These are phyloP conservation scores for Phaseolus lunatus DNA, from an alignment of 306 rosid genomes.

Conservation along the genomic window DNA sequence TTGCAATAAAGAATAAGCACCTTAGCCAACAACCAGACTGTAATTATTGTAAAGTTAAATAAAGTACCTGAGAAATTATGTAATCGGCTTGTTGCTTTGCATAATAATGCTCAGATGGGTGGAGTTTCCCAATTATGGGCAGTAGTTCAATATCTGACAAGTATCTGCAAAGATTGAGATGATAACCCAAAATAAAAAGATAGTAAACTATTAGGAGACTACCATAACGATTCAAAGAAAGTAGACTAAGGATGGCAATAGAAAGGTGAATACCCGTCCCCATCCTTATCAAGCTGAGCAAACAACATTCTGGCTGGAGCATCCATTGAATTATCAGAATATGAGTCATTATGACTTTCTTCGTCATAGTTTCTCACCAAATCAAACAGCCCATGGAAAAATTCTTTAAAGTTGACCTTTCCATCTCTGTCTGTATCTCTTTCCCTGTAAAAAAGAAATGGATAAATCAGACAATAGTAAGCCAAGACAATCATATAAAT, in stretches of 20 bases:
- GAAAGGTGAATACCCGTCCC: constrained; percentile 72
- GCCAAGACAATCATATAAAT: constrained; percentile 19
- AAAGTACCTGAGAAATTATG: constrained; percentile 80
- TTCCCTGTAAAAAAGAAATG: constrained; percentile 62
- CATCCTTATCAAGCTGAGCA: constrained; percentile 86
- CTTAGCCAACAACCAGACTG: constrained; percentile 13
- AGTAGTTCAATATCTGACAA: constrained; percentile 81
- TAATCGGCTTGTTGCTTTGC: constrained; percentile 97
- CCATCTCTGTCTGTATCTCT: constrained; percentile 92
- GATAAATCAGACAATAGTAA: constrained; percentile 40
- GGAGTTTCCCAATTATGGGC: constrained; percentile 87
- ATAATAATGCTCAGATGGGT: constrained; percentile 94
- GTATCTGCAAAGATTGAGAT: constrained; percentile 54
- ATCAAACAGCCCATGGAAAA: constrained; percentile 97
- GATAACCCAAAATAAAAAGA: constrained; percentile 38
- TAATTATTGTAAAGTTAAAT: constrained; percentile 22
- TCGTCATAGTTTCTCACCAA: constrained; percentile 91
- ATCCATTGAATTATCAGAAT: constrained; percentile 66
- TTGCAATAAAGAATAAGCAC: constrained; percentile 27
- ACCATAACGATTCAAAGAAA: constrained; percentile 29
- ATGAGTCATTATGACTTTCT: constrained; percentile 71
- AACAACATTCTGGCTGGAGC: constrained; percentile 82
- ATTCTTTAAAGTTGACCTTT: constrained; percentile 88
- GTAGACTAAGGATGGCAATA: constrained; percentile 30
- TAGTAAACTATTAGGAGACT: constrained; percentile 38